Conservation (phyloP, 345 rosid species). For the Eucalyptus sp. region DNA sequence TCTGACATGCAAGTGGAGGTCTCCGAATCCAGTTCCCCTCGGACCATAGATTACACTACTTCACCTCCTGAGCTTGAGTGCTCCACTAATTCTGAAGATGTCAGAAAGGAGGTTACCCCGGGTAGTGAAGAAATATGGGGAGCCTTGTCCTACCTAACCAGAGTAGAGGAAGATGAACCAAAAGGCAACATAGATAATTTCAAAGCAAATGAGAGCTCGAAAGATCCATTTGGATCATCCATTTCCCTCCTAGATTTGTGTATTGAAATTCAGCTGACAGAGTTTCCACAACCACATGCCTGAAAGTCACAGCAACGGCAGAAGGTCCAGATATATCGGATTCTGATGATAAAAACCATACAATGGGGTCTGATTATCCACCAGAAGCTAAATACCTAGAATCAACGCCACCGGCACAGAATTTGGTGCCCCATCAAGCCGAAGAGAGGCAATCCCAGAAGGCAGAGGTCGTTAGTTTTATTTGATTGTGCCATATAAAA, state of each 20-base stretch:
- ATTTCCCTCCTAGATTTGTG: neutral
- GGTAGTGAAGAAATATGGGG: conserved; percentile 40
- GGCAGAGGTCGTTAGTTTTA: neutral
- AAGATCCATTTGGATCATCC: neutral
- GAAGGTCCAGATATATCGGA: neutral
- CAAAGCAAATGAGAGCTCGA: neutral
- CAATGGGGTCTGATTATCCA: neutral
- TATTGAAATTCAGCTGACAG: neutral
- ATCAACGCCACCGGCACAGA: neutral
- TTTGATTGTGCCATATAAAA: neutral
- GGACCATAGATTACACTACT: conserved; percentile 39
- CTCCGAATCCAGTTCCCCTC: conserved; percentile 77
- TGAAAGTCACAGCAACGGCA: neutral
- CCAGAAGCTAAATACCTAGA: neutral
- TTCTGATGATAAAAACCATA: neutral
- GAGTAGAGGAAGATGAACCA: conserved; percentile 7
- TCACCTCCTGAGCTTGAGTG: conserved; percentile 52
- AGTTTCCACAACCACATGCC: neutral
- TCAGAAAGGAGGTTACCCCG: conserved; percentile 21
- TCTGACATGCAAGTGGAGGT: conserved; percentile 96
- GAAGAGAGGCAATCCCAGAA: neutral
- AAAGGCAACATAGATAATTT: neutral
- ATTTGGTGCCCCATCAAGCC: neutral
- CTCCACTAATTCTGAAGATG: conserved; percentile 35
- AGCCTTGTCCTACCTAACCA: conserved; percentile 9